A percentile compares a stretch with the other conserved stretches of the same genome.
These are phyloP conservation scores for Fusarium humuli DNA, from an alignment of 2,329 filamentous ascomycete species.

Conservation along the genomic window DNA sequence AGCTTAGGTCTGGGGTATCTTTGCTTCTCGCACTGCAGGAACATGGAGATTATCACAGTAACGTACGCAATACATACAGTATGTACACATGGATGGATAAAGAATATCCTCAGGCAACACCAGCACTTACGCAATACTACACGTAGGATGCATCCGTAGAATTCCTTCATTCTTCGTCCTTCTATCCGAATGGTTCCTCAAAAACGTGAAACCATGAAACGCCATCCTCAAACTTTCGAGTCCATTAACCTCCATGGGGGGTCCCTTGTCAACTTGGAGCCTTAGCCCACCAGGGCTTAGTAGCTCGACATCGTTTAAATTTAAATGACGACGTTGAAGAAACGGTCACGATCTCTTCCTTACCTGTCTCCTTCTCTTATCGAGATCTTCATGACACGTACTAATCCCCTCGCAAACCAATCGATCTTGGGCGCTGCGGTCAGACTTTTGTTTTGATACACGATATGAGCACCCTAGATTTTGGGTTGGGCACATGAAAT, in stretches of 20 bases:
- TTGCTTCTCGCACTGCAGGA: conserved; percentile 17
- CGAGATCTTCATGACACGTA: conserved; percentile 10
- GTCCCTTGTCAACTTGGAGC: conserved; percentile 23
- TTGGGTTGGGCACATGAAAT: background rate
- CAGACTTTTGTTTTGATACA: background rate
- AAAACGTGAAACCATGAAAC: conserved; percentile 36
- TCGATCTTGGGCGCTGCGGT: conserved; percentile 18
- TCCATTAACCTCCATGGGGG: conserved; percentile 20
- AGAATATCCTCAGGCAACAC: conserved; percentile 1
- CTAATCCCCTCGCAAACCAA: conserved; percentile 17
- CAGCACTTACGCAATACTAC: background rate
- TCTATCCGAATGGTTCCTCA: background rate
- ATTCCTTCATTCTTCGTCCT: background rate
- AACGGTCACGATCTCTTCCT: conserved; percentile 1
- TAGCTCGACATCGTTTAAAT: background rate
- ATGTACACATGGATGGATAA: background rate
- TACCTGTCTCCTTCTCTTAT: background rate
- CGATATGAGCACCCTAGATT: background rate
- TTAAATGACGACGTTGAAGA: conserved; percentile 20
- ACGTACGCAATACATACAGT: background rate
- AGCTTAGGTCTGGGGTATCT: conserved; percentile 1
- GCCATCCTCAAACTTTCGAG: conserved; percentile 33
- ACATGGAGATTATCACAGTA: conserved; percentile 2
- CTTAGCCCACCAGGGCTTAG: conserved; percentile 12
- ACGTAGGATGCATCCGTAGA: background rate